A percentile compares a stretch with the other conserved stretches of the same genome.
Evolutionary conservation across 108 stramenopile species (phyloP).

Genomic region (Nitzschia putrida): DNA sequence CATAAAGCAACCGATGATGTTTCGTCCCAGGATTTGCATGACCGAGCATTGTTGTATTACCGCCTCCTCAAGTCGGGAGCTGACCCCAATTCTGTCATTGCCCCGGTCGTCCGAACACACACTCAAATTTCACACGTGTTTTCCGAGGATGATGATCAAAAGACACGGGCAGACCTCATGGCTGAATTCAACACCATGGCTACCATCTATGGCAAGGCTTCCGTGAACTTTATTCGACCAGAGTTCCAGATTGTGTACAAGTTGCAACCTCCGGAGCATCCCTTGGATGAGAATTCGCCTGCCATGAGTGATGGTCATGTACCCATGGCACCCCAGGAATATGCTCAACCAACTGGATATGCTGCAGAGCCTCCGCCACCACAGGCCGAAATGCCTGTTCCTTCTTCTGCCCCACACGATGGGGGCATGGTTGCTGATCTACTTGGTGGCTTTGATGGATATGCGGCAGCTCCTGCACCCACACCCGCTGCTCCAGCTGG

Average conservation of each 20-base stretch:
- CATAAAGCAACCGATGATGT: slow-evolving; percentile 90
- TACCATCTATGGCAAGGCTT: slow-evolving; percentile 90
- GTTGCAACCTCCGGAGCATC: slow-evolving; percentile 79
- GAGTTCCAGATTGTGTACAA: slow-evolving; percentile 75
- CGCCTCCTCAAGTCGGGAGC: slow-evolving; percentile 82
- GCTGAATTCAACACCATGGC: slow-evolving; percentile 95
- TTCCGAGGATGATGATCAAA: slow-evolving; percentile 82
- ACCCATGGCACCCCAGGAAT: slow-evolving; percentile 35
- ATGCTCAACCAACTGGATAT: slow-evolving; percentile 13
- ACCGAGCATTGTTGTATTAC: slow-evolving; percentile 97
- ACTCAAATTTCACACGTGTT: slow-evolving; percentile 55
- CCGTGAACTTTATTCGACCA: slow-evolving; percentile 88
- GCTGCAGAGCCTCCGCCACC: slow-evolving; percentile 16
- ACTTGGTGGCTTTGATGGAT: slow-evolving; percentile 70
- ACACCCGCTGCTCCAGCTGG: slow-evolving; percentile 36
- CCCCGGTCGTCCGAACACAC: slow-evolving; percentile 62
- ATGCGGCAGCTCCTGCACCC: slow-evolving; percentile 42
- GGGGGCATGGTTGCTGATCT: slow-evolving; percentile 47
- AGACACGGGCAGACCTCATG: slow-evolving; percentile 77
- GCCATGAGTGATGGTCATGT: slow-evolving; percentile 16
- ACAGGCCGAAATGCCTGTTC: not conserved
- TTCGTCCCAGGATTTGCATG: slow-evolving; percentile 92
- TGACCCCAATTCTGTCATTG: slow-evolving; percentile 75
- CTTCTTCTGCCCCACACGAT: slow-evolving; percentile 7
- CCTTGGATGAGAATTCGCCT: slow-evolving; percentile 39